phyloP scores from a whole-genome alignment of 352 stramenopile species.

The Pythium folliculosum region DNA sequence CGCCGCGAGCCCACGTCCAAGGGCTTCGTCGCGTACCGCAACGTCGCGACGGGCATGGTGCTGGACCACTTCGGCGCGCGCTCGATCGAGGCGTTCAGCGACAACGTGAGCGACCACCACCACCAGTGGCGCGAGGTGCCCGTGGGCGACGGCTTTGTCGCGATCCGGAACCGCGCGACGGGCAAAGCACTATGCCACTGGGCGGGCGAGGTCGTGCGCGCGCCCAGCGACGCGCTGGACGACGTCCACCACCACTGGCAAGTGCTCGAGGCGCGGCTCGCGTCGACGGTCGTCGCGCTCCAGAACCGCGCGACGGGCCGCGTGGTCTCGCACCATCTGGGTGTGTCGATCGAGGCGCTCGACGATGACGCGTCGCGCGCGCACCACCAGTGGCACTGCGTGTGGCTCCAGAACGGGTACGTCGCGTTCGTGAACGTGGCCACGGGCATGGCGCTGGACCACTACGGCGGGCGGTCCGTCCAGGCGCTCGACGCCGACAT shows the following conservation, averaged over 20 bases:
- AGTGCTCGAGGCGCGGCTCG: not conserved
- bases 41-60: conserved; percentile 10
- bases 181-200: conserved; percentile 18
- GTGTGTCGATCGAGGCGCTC: conserved; percentile 7
- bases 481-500: not conserved
- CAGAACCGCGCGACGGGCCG: conserved; percentile 8
- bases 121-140: conserved; percentile 17
- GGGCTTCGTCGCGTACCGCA: conserved; percentile 14
- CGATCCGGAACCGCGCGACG: conserved; percentile 9
- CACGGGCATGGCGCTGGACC: conserved; percentile 16
- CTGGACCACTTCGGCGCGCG: conserved; percentile 15
- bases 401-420: not conserved
- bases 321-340: conserved; percentile 3
- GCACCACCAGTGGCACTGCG: conserved; percentile 9
- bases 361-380: conserved; percentile 1
- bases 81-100: conserved; percentile 6
- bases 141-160: not conserved
- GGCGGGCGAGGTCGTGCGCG: not conserved
- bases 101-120: not conserved
- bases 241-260: conserved; percentile 6
- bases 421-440: conserved; percentile 14
- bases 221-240: not conserved
- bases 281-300: conserved; percentile 8
- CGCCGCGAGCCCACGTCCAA: not conserved
- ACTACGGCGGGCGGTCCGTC: not conserved